Conservation (phyloP, 2,329 filamentous ascomycete species). For the Ophiostoma ulmi region DNA sequence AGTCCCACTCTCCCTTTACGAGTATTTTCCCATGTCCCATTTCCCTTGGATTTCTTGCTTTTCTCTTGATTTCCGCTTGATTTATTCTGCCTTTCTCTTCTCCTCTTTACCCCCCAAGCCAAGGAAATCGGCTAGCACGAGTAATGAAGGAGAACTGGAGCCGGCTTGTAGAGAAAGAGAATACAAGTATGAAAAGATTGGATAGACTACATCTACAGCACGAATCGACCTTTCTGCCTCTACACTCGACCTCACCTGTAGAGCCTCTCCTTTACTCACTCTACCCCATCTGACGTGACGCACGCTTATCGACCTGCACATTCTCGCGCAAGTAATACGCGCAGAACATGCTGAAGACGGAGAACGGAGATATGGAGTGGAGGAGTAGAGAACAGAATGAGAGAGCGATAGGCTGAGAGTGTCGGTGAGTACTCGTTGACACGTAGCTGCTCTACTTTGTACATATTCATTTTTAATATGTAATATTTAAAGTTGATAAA, state of each 20-base stretch:
- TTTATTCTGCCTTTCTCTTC: background rate
- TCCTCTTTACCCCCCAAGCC: background rate
- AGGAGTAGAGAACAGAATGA: background rate
- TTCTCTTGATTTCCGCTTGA: background rate
- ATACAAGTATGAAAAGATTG: background rate
- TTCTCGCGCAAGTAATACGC: conserved; percentile 13
- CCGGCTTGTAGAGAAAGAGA: background rate
- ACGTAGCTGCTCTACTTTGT: background rate
- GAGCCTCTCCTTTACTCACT: background rate
- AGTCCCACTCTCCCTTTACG: background rate
- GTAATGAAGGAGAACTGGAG: background rate
- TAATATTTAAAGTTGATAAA: background rate
- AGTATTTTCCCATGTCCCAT: too few species aligned
- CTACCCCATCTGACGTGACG: conserved; percentile 5
- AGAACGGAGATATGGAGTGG: background rate
- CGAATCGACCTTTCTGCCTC: too few species aligned
- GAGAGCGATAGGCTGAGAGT: background rate
- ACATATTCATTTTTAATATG: background rate
- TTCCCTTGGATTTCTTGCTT: background rate
- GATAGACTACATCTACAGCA: background rate
- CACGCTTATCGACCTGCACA: background rate
- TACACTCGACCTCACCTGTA: background rate
- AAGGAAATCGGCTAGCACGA: background rate
- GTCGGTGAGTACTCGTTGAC: background rate
- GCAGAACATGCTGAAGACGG: too few species aligned